Base-by-base conservation (phyloP, 1,284 basidiomycete species). In the Neonothopanus nambi region DNA sequence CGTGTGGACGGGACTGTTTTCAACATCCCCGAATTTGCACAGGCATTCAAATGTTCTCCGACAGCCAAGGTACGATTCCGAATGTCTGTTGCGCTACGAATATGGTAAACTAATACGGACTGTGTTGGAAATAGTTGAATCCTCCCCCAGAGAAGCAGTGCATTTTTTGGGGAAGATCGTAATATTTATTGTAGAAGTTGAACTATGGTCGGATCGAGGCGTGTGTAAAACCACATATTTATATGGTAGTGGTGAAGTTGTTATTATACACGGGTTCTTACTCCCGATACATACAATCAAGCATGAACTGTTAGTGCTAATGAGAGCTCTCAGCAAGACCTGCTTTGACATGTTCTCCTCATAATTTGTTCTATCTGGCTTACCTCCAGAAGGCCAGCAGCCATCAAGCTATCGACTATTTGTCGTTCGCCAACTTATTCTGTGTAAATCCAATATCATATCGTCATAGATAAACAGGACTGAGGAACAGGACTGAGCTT, bases 1-100 rank as follows among this genome's bases (percentile, higher is more conserved):
- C 83, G 93, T 45, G 87, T 90, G 3, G 85, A 91, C 41, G 93
- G 93, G 3, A 93, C 92, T 1, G 74, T 95, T 20, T 84, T 72
- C 54, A 91, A 92, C 61, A 84, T 90, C 35, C 87, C 87, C 0
- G 88, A 90, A 65, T 92, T 92, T 59, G 89, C 89, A 0, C 67
- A 81, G 57, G 89, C 87, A 28, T 92, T 91, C 74, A 82, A 84
- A 40, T 92, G 89, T 60, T 77, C 85, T n/a, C 74, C 77, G 53
- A 75, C 75, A 46, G 77, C 89, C 9, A 91, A 86, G 78, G 88
- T 85, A 54, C 40, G 73, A 59, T 38, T 3, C 44, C 21, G 42
- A 21, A 3, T 42, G 49, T n/a, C n/a, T n/a, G n/a, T 45, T 45
- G 3, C 41, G 20, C 1, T 9, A 33, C 8, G 8, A 33, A 33